A percentile compares a stretch with the other conserved stretches of the same genome.
phyloP scores from a whole-genome alignment of 1,284 basidiomycete genomes.

The Papiliotrema nemorosa region DNA sequence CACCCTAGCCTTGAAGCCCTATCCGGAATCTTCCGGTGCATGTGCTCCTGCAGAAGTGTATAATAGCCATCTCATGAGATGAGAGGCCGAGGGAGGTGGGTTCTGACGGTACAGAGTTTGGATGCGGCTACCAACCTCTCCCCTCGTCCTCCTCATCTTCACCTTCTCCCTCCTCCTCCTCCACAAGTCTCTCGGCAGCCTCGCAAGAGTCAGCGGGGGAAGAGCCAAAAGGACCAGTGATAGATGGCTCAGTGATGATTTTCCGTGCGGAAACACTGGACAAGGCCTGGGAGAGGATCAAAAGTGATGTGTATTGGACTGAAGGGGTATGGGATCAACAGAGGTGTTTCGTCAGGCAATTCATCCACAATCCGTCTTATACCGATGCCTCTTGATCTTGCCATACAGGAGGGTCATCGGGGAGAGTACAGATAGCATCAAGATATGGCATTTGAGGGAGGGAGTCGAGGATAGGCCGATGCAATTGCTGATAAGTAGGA shows the following conservation, averaged over 20 bases:
- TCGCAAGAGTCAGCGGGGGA: not conserved
- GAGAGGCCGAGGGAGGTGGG: too few relatives aligned
- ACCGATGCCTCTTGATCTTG: not conserved
- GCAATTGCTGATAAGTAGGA: too few relatives aligned
- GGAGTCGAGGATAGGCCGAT: too few relatives aligned
- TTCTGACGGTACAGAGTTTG: conserved; percentile 24
- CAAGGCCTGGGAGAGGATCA: conserved; percentile 38
- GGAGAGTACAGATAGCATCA: not conserved
- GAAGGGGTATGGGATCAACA: conserved; percentile 45
- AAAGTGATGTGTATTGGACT: conserved; percentile 44
- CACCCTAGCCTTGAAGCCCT: too few relatives aligned
- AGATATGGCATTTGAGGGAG: too few relatives aligned
- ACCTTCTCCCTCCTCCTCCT: too few relatives aligned
- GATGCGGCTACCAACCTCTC: conserved; percentile 24
- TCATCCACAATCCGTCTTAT: conserved; percentile 17
- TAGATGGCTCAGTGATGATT: conserved; percentile 42
- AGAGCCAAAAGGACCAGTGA: conserved; percentile 11
- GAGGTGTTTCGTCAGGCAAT: conserved; percentile 32
- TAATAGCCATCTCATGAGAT: too few relatives aligned
- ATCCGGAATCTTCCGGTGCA: too few relatives aligned
- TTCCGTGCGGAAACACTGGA: conserved; percentile 30
- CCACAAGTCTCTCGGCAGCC: not conserved
- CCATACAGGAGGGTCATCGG: not conserved
- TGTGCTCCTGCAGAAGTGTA: too few relatives aligned
- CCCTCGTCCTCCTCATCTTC: not conserved